These are phyloP conservation scores for Parachaetomium inaequale DNA, from an alignment of 495 filamentous ascomycete species.

Conservation along the genomic window DNA sequence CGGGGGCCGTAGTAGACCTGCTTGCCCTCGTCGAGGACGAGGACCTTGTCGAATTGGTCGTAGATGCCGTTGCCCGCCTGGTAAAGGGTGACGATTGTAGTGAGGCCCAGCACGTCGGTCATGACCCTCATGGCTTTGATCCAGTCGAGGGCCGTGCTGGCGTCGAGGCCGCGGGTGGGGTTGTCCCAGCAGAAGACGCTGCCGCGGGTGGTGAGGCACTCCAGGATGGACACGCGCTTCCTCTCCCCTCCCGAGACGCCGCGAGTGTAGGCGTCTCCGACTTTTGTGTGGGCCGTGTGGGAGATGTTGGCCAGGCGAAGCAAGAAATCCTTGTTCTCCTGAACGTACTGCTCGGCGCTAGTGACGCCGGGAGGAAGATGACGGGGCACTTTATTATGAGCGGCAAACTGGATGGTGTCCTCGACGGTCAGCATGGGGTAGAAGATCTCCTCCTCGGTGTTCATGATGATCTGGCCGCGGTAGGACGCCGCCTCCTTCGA, in stretches of 20 bases:
- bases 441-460: slow-evolving; percentile 74
- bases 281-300: not conserved
- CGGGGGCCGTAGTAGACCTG: slow-evolving; percentile 62
- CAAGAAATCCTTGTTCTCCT: not conserved
- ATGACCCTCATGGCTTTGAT: slow-evolving; percentile 65
- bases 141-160: slow-evolving; percentile 70
- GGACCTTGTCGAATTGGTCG: slow-evolving; percentile 66
- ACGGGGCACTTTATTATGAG: slow-evolving; percentile 56
- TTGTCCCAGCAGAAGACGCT: slow-evolving; percentile 54
- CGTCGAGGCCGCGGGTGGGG: slow-evolving; percentile 71
- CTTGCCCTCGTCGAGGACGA: slow-evolving; percentile 59
- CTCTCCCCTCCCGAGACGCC: slow-evolving; percentile 61
- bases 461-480: slow-evolving; percentile 68
- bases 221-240: slow-evolving; percentile 51
- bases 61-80: slow-evolving; percentile 78
- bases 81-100: slow-evolving; percentile 73
- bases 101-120: slow-evolving; percentile 71
- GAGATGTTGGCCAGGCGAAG: slow-evolving; percentile 14
- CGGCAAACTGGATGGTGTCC: slow-evolving; percentile 73
- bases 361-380: slow-evolving; percentile 35
- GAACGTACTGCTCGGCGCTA: not conserved
- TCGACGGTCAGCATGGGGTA: slow-evolving; percentile 70
- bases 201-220: slow-evolving; percentile 36
- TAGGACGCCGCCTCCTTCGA: no score
- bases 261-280: not conserved